Evolutionary conservation across 2,329 filamentous ascomycete genomes (phyloP), one percentile per base, ranked within the genome.

Genomic region (Ophiostoma sp.): DNA sequence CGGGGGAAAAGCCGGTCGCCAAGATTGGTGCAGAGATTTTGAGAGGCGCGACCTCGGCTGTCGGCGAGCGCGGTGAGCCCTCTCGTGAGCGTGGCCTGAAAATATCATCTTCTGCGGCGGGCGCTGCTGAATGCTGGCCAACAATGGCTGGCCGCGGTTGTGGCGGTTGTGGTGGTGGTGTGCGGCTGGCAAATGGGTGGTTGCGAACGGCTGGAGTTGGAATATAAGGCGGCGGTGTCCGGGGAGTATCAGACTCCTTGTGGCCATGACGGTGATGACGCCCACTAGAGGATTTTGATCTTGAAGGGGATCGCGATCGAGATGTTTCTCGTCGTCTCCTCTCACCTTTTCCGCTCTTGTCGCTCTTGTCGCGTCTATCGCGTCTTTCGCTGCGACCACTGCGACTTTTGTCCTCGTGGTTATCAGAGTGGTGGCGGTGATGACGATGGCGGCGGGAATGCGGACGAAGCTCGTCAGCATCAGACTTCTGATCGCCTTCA

Each of bases 11-110:
- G 40, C 80, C 78, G n/a, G 78, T 76, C 67, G 78, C 75, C 60
- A 84, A 79, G 67, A 85, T 82, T 27, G 84, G 84, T 2, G 82
- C 78, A 2, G 81, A 80, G 75, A 85, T 84, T 72, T 77, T 75
- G 58, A 78, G 67, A 36, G 71, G 68, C 36, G 70, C 70, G 14
- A 71, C 70, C 64, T 47, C 14, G 14, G 68, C 68, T 7, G 69
- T 67, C 3, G 45, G 42, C 12, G 55, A 16, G 40, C 55, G 71
- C 16, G 75, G 72, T 55, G 69, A 64, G 5, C 63, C 27, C 18
- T 44, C 40, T 27, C 38, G 41, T n/a, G 49, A 71, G 71, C 40
- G 70, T 8, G 75, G 73, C 18, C 71, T 66, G 55, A 73, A 66
- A 9, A 72, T 60, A 65, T 72, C 65, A 63, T 73, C 68, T 58